Evolutionary conservation across 2,329 filamentous ascomycete genomes (phyloP).

Genomic region (Pseudogymnoascus pannorum): DNA sequence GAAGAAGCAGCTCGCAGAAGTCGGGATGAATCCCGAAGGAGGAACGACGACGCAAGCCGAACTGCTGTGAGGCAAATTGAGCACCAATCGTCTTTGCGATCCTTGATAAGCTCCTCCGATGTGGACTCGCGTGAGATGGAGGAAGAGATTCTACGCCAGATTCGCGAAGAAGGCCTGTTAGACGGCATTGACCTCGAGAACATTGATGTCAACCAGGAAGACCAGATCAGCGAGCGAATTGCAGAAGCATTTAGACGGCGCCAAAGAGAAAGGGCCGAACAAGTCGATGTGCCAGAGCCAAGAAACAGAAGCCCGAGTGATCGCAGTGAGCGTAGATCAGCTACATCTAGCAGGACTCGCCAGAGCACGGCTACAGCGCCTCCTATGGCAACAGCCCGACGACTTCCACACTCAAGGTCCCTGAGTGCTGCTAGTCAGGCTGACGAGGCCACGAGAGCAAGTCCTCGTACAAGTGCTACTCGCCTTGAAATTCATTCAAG

Average conservation of each 20-base stretch:
- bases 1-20: slow-evolving; percentile 23
- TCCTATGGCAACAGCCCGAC: slow-evolving; percentile 18
- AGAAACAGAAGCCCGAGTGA: slow-evolving; percentile 37
- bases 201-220: slow-evolving; percentile 74
- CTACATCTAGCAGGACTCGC: neutral
- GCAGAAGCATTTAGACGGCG: slow-evolving; percentile 78
- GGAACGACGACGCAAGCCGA: slow-evolving; percentile 22
- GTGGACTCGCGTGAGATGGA: slow-evolving; percentile 73
- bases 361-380: slow-evolving; percentile 11
- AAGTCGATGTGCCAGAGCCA: slow-evolving; percentile 30
- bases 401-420: slow-evolving; percentile 39
- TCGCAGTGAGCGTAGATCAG: slow-evolving; percentile 15
- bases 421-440: slow-evolving; percentile 37
- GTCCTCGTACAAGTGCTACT: slow-evolving; percentile 35
- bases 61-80: slow-evolving; percentile 55
- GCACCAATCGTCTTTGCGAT: slow-evolving; percentile 83
- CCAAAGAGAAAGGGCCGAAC: slow-evolving; percentile 55
- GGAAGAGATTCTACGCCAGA: slow-evolving; percentile 81
- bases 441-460: slow-evolving; percentile 47
- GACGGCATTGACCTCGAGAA: slow-evolving; percentile 87
- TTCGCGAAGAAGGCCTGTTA: slow-evolving; percentile 76
- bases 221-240: slow-evolving; percentile 84
- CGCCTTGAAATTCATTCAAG: slow-evolving; percentile 43
- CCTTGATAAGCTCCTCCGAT: slow-evolving; percentile 72
- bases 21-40: slow-evolving; percentile 20